phyloP scores from a whole-genome alignment of 2,329 filamentous ascomycete species.

The Xylaria sp. region DNA sequence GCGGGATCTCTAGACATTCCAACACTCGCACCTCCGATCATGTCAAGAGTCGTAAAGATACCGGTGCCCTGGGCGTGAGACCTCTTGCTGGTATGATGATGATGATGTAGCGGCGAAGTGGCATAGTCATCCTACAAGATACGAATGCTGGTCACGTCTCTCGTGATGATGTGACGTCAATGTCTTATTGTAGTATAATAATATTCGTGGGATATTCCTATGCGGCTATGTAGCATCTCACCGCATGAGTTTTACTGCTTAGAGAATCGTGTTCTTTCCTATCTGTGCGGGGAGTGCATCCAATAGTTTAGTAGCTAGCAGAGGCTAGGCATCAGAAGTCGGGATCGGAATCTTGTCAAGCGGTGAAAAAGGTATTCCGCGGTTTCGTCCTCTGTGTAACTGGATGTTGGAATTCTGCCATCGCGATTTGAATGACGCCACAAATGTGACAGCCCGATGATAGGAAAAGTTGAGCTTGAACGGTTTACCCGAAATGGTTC shows the following conservation, averaged over 20 bases:
- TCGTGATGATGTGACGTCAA: slow-evolving; percentile 1
- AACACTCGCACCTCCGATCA: background rate
- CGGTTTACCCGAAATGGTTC: background rate
- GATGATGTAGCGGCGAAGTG: background rate
- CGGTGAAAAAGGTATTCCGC: background rate
- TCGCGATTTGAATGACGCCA: background rate
- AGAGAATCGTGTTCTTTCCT: background rate
- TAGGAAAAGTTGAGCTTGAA: background rate
- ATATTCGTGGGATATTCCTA: background rate
- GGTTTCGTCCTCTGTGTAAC: background rate
- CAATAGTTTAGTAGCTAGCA: background rate
- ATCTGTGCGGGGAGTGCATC: background rate
- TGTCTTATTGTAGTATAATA: background rate
- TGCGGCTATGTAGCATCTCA: background rate
- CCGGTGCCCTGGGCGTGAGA: background rate
- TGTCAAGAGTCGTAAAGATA: background rate
- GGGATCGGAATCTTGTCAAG: background rate
- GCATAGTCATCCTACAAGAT: background rate
- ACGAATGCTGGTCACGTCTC: background rate
- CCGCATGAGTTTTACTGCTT: background rate
- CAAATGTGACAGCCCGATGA: background rate
- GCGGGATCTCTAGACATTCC: background rate
- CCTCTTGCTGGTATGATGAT: background rate
- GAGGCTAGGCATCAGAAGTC: background rate
- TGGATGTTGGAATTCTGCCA: background rate